A percentile compares a stretch with the other conserved stretches of the same genome.
phyloP scores from a whole-genome alignment of 768 basidiomycete genomes.

The Coprinellus micaceus region DNA sequence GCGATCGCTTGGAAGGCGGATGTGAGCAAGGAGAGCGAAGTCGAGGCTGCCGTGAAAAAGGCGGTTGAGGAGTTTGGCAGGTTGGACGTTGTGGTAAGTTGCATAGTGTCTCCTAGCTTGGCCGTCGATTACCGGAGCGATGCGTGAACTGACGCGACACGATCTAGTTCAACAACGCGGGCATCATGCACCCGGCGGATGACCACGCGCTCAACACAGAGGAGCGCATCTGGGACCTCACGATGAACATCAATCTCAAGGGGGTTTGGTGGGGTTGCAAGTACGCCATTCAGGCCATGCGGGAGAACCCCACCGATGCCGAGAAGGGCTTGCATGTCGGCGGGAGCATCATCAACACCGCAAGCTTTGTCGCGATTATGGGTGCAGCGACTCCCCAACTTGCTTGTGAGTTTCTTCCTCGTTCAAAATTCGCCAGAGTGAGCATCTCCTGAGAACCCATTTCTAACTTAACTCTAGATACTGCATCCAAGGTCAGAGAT shows the following conservation, averaged over 20 bases:
- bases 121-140: too few species aligned
- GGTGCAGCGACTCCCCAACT: constrained; percentile 98
- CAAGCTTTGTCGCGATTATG: constrained; percentile 92
- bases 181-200: constrained; percentile 97
- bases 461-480: constrained; percentile 51
- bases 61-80: constrained; percentile 88
- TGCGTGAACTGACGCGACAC: neutral
- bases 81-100: constrained; percentile 85
- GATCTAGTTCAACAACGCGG: constrained; percentile 91
- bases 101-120: too few species aligned
- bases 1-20: constrained; percentile 74
- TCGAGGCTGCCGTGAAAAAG: constrained; percentile 76
- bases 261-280: constrained; percentile 99
- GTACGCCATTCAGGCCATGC: constrained; percentile 96
- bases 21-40: constrained; percentile 83
- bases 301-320: constrained; percentile 80
- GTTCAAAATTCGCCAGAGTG: neutral
- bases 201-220: constrained; percentile 96
- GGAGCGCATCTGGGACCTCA: constrained; percentile 93
- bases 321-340: constrained; percentile 75
- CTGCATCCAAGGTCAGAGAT: constrained; percentile 76
- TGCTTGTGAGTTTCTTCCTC: constrained; percentile 62
- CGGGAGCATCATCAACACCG: constrained; percentile 96
- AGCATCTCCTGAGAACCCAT: constrained; percentile 14
- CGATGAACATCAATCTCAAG: constrained; percentile 93